Conservation (phyloP, 2,329 filamentous ascomycete genomes). For the Sarocladium brachiariae region DNA sequence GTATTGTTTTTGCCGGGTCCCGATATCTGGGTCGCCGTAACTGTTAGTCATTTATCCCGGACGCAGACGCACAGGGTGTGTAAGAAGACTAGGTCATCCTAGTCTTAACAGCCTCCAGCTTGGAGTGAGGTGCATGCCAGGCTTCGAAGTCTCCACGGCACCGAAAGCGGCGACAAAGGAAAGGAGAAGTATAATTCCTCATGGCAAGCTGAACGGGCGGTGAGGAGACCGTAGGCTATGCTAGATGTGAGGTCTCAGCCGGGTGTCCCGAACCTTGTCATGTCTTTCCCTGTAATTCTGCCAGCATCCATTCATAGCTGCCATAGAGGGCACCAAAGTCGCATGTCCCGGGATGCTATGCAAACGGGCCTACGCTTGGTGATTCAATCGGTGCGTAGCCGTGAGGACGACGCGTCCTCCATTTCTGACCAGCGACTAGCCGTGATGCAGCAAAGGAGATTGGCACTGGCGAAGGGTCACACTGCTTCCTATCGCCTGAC, state of each 20-base stretch:
- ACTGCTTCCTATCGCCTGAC: background rate
- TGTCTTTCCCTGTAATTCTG: background rate
- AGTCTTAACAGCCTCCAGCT: background rate
- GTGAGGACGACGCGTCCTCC: background rate
- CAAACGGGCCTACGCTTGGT: background rate
- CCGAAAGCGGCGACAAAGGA: constrained; percentile 1
- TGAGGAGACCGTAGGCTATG: background rate
- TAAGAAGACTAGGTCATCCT: background rate
- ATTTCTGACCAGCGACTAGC: background rate
- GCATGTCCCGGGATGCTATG: background rate
- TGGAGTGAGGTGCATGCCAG: background rate
- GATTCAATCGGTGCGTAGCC: background rate
- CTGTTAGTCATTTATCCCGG: background rate
- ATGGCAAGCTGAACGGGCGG: background rate
- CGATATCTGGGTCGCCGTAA: background rate
- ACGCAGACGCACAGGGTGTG: background rate
- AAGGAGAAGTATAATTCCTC: background rate
- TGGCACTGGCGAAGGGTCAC: background rate
- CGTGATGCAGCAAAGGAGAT: background rate
- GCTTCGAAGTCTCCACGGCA: background rate
- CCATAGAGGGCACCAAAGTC: background rate
- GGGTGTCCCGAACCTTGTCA: background rate
- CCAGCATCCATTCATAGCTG: background rate
- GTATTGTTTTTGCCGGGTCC: background rate
- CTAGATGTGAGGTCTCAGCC: background rate